Conservation (phyloP, 345 rosid species). For the Aethionema arabicum region DNA sequence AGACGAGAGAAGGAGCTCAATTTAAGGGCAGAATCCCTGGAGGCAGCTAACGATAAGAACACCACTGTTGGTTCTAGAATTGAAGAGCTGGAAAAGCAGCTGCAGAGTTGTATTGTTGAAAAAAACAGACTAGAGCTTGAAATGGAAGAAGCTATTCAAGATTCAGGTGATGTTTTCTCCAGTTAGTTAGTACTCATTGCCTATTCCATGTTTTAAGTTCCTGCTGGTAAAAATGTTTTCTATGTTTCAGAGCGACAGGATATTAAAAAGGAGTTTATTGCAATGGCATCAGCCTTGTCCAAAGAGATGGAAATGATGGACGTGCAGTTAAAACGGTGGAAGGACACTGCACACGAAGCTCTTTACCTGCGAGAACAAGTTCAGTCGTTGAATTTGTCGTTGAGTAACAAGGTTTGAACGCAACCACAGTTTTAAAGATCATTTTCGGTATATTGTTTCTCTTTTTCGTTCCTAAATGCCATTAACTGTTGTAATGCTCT, state of each 20-base stretch:
- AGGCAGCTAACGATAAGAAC: slow-evolving; percentile 54
- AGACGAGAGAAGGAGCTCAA: slow-evolving; percentile 84
- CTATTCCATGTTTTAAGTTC: slow-evolving; percentile 8
- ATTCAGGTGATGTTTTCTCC: slow-evolving; percentile 56
- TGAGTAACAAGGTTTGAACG: slow-evolving; percentile 62
- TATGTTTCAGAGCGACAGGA: slow-evolving; percentile 72
- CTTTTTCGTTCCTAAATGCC: slow-evolving; percentile 12
- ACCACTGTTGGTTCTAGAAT: slow-evolving; percentile 56
- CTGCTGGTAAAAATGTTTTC: slow-evolving; percentile 25
- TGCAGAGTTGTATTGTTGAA: slow-evolving; percentile 70
- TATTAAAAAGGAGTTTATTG: slow-evolving; percentile 75
- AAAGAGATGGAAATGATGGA: slow-evolving; percentile 97
- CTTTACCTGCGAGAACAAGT: slow-evolving; percentile 67
- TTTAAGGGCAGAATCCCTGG: slow-evolving; percentile 61
- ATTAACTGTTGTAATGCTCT: neutral
- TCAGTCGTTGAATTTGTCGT: slow-evolving; percentile 52
- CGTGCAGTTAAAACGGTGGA: slow-evolving; percentile 86
- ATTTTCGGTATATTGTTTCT: slow-evolving; percentile 17
- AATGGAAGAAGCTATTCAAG: slow-evolving; percentile 81
- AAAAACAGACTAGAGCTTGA: slow-evolving; percentile 85
- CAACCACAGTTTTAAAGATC: slow-evolving; percentile 25
- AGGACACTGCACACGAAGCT: slow-evolving; percentile 79
- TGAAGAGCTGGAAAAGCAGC: slow-evolving; percentile 66
- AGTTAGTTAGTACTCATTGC: slow-evolving; percentile 24
- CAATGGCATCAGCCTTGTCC: slow-evolving; percentile 90